These are phyloP conservation scores for Oxyria digyna DNA, from an alignment of 148 eudicot genomes.

Conservation along the genomic window DNA sequence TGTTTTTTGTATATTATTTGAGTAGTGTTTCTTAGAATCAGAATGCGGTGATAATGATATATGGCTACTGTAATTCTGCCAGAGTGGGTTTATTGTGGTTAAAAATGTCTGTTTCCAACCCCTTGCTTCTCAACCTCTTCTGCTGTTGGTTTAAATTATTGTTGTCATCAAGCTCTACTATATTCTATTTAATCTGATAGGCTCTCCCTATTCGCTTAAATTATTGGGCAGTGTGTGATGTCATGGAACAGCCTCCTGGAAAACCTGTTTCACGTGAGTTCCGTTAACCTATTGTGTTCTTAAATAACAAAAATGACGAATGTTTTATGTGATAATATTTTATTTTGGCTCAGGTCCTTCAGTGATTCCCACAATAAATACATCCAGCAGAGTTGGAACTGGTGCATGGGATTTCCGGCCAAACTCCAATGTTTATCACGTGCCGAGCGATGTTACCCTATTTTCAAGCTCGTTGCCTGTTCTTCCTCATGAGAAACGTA, in stretches of 20 bases:
- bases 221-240: slow-evolving; percentile 6
- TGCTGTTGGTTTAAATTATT: neutral
- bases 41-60: neutral
- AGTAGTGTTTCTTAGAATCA: neutral
- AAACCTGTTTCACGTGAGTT: slow-evolving; percentile 1
- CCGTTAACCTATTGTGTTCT: neutral
- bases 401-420: slow-evolving; percentile 30
- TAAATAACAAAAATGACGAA: neutral
- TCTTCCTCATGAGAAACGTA: slow-evolving; percentile 66
- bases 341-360: slow-evolving; percentile 24
- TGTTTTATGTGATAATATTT: slow-evolving; percentile 2
- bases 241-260: slow-evolving; percentile 4
- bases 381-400: slow-evolving; percentile 28
- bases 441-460: slow-evolving; percentile 45
- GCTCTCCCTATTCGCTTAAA: neutral
- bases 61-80: neutral
- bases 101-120: neutral
- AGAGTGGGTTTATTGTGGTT: neutral
- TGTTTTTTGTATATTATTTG: neutral
- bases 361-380: slow-evolving; percentile 19
- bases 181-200: neutral
- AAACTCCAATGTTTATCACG: slow-evolving; percentile 23
- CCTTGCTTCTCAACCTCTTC: neutral
- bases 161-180: neutral
- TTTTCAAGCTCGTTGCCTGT: slow-evolving; percentile 87